Conservation (phyloP, 768 basidiomycete genomes). For the Rhodotorula sphaerocarpa region DNA sequence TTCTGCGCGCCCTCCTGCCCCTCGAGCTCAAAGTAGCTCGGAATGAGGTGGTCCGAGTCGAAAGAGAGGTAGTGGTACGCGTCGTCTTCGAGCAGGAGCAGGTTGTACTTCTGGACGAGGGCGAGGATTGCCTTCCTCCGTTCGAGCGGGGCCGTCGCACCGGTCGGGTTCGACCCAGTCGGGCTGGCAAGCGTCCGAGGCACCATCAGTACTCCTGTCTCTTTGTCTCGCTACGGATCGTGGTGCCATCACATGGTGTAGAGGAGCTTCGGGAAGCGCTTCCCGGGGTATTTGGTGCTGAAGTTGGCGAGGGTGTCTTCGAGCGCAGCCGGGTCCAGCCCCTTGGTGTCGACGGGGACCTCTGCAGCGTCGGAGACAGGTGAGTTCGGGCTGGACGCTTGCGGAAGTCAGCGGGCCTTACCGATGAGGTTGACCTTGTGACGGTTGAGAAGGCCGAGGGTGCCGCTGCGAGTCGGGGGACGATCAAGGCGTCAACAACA, state of each 20-base stretch:
- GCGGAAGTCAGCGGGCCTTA: slow-evolving; percentile 18
- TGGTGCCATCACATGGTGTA: slow-evolving; percentile 55
- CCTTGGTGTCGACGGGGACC: slow-evolving; percentile 66
- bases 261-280: slow-evolving; percentile 65
- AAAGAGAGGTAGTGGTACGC: slow-evolving; percentile 56
- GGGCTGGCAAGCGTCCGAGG: slow-evolving; percentile 38
- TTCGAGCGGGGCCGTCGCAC: slow-evolving; percentile 62
- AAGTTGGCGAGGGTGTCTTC: slow-evolving; percentile 62
- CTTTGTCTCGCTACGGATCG: neutral
- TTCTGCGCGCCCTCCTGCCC: slow-evolving; percentile 53
- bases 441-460: slow-evolving; percentile 41
- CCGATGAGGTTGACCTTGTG: slow-evolving; percentile 42
- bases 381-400: neutral
- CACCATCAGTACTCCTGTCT: neutral
- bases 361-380: slow-evolving; percentile 42
- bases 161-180: slow-evolving; percentile 76
- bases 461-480: slow-evolving; percentile 41
- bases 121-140: slow-evolving; percentile 56
- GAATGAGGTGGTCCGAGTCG: slow-evolving; percentile 54
- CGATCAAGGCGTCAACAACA: no score
- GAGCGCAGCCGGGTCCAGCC: slow-evolving; percentile 57
- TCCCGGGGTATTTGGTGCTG: slow-evolving; percentile 51
- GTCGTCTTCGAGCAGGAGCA: slow-evolving; percentile 74
- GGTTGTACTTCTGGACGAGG: slow-evolving; percentile 62
- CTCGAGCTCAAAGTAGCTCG: slow-evolving; percentile 75